These are phyloP conservation scores for Aspergillus vadensis DNA, from an alignment of 2,329 filamentous ascomycete species.

Conservation along the genomic window DNA sequence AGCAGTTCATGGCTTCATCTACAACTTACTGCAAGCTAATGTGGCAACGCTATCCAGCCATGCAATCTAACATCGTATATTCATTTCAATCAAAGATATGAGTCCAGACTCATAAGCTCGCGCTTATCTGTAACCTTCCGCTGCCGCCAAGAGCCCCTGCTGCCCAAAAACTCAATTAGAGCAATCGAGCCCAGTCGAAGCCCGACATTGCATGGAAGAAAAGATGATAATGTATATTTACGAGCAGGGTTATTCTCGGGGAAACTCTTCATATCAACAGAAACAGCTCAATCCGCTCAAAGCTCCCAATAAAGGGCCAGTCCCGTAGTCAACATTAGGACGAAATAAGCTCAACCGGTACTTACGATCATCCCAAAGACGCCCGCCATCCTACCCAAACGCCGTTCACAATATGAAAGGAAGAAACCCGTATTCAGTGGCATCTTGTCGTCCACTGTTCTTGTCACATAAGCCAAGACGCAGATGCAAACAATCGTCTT, in stretches of 20 bases:
- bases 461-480: background rate
- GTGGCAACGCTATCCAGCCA: background rate
- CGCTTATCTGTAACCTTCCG: background rate
- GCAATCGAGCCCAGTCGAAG: background rate
- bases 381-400: conserved; percentile 17
- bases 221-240: background rate
- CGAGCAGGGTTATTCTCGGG: background rate
- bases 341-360: background rate
- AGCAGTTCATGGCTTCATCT: background rate
- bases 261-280: conserved; percentile 3
- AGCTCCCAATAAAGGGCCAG: background rate
- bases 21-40: background rate
- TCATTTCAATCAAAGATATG: background rate
- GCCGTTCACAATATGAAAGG: conserved; percentile 15
- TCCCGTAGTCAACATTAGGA: background rate
- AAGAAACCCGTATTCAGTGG: background rate
- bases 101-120: background rate
- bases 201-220: background rate
- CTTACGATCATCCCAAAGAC: background rate
- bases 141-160: conserved; percentile 4
- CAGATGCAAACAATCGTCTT: background rate
- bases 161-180: conserved; percentile 8
- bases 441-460: background rate
- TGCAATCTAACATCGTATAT: background rate
- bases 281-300: conserved; percentile 9